Evolutionary conservation across 148 eudicot genomes (phyloP), one percentile per base, ranked within the genome.

Genomic region (Limonium bicolor): DNA sequence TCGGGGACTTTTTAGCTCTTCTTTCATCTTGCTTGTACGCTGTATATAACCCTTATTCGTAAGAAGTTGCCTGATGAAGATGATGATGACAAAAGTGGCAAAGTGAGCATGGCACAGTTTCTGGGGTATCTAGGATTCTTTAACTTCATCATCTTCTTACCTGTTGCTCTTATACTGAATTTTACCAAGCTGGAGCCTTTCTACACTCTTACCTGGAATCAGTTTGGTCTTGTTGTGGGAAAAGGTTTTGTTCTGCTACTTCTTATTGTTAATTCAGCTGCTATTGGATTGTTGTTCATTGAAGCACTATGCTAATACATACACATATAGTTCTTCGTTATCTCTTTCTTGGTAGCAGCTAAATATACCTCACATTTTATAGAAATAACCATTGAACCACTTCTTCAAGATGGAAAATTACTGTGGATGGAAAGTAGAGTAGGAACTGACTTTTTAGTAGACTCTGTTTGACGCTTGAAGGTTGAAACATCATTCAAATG

Each of bases 61-160:
- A 72, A 67, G 45, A 68, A 71, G 50, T 53, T 92, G 50, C 95
- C 94, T 55, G 82, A 78, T 32, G n/a, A n/a, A n/a, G 94, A 86
- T 5, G 5, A 43, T 33, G 86, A 78, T 52, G 65, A 26, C 23
- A 59, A 62, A 62, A 67, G 65, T 51, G 99, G 86, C 50, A 68
- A 53, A 33, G 86, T 64, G 53, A 85, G 99, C 54, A 85, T 82
- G 95, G 88, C 94, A 11, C 99, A 85, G 68, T 78, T 92, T 56
- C 86, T 92, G 30, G 99, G 99, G 28, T 92, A 57, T 53, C 56
- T 92, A 20, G 95, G 99, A 22, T 59, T 85, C 32, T 92, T 78
- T 66, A 92, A 92, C 74, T 40, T 76, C 51, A 20, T 92, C 58
- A 65, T 92, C 44, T 92, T 92, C 68, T 58, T 86, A 28, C 99